These are phyloP conservation scores for Salix brachista DNA, from an alignment of 345 rosid species.

Conservation along the genomic window DNA sequence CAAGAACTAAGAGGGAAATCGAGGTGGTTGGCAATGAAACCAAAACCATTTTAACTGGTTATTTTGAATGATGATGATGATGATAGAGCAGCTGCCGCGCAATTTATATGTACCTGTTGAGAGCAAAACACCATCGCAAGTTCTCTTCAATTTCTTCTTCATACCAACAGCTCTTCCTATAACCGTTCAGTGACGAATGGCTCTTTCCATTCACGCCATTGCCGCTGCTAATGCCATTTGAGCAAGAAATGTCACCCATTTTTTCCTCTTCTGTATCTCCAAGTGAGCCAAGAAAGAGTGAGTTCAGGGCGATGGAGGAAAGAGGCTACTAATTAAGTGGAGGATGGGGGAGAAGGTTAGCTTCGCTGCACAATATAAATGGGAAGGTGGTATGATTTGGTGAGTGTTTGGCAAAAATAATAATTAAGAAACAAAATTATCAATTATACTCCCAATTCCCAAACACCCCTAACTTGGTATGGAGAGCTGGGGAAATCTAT, in stretches of 20 bases:
- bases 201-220: constrained; percentile 35
- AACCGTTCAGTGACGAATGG: constrained; percentile 35
- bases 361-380: constrained; percentile 26
- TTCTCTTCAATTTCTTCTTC: constrained; percentile 64
- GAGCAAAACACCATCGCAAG: constrained; percentile 61
- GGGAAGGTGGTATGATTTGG: constrained; percentile 1
- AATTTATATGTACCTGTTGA: constrained; percentile 42
- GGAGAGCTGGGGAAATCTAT: constrained; percentile 25
- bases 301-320: not conserved
- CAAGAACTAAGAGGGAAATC: not conserved
- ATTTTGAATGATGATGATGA: not conserved
- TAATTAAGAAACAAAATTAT: no score
- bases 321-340: not conserved
- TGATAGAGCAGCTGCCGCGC: not conserved
- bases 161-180: constrained; percentile 71
- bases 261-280: not conserved
- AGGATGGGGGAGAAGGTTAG: constrained; percentile 11
- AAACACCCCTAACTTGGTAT: not conserved
- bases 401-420: no score
- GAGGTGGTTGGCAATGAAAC: not conserved
- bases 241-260: constrained; percentile 54
- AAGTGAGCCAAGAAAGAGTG: not conserved
- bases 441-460: no score
- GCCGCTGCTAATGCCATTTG: constrained; percentile 31
- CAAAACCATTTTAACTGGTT: not conserved